These are phyloP conservation scores for Eucalyptus paniculata DNA, from an alignment of 345 rosid genomes.

Conservation along the genomic window DNA sequence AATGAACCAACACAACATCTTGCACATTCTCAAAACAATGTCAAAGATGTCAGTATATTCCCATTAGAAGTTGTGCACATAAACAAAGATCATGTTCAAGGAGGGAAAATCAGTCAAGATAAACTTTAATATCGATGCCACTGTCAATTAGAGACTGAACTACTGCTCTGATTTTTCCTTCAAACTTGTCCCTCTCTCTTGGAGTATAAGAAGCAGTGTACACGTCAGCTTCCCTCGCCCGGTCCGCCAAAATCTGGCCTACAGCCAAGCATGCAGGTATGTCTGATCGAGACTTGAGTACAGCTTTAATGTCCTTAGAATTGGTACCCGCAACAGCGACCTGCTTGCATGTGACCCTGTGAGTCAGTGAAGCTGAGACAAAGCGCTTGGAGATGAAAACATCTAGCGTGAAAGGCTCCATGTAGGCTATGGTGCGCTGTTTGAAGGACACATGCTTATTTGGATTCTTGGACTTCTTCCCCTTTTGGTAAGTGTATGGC, in stretches of 20 bases:
- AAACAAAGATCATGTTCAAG: neutral
- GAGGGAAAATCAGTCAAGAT: conserved; percentile 39
- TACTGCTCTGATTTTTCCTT: conserved; percentile 92
- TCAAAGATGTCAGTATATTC: neutral
- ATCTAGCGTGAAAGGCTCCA: conserved; percentile 89
- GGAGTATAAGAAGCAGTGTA: conserved; percentile 81
- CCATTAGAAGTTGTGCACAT: neutral
- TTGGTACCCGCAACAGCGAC: conserved; percentile 95
- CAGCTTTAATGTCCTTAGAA: conserved; percentile 93
- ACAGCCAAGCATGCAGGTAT: conserved; percentile 84
- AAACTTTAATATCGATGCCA: conserved; percentile 72
- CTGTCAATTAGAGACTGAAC: conserved; percentile 84
- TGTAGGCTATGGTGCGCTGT: conserved; percentile 64
- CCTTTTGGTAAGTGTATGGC: conserved; percentile 86
- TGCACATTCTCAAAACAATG: neutral
- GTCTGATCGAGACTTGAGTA: conserved; percentile 62
- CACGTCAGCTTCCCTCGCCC: conserved; percentile 88
- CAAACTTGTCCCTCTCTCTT: conserved; percentile 85
- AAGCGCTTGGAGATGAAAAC: conserved; percentile 88
- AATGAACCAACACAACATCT: neutral
- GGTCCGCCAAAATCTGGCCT: conserved; percentile 64
- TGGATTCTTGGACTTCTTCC: conserved; percentile 71
- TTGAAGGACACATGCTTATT: conserved; percentile 77
- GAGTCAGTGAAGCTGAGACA: conserved; percentile 85
- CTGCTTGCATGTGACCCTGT: conserved; percentile 82